These are phyloP conservation scores for Entrophospora sp. DNA, from an alignment of 192 early-diverging fungal species.

Conservation along the genomic window DNA sequence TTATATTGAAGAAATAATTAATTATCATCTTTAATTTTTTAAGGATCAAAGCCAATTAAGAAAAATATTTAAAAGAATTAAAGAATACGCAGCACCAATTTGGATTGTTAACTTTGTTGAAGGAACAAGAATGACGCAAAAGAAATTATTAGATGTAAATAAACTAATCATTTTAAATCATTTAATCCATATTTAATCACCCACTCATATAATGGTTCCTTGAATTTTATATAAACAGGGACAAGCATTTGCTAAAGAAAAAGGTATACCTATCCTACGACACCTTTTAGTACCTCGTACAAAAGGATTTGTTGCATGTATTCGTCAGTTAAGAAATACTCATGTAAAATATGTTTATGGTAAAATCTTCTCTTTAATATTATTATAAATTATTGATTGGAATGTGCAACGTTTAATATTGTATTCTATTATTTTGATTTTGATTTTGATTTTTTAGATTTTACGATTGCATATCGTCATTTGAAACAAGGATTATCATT, in stretches of 20 bases:
- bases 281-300: constrained; percentile 46
- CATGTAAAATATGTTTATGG: constrained; percentile 53
- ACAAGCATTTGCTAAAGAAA: constrained; percentile 39
- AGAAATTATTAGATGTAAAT: constrained; percentile 34
- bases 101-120: constrained; percentile 51
- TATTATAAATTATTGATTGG: too few species aligned
- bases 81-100: constrained; percentile 39
- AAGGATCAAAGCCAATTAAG: constrained; percentile 41
- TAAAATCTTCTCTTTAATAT: too few species aligned
- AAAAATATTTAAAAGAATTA: constrained; percentile 41
- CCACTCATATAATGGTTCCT: too few species aligned
- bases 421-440: neutral
- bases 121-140: constrained; percentile 41
- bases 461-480: constrained; percentile 44
- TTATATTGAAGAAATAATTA: neutral
- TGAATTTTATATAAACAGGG: too few species aligned
- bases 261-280: constrained; percentile 35
- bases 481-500: constrained; percentile 34
- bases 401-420: too few species aligned
- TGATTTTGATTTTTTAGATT: constrained; percentile 25
- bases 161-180: neutral
- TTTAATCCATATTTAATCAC: constrained; percentile 23
- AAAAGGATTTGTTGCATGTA: constrained; percentile 46
- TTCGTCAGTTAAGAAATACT: constrained; percentile 40
- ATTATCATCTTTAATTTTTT: neutral